phyloP scores from a whole-genome alignment of 2,329 filamentous ascomycete genomes.

The Pyrenochaeta sp. region DNA sequence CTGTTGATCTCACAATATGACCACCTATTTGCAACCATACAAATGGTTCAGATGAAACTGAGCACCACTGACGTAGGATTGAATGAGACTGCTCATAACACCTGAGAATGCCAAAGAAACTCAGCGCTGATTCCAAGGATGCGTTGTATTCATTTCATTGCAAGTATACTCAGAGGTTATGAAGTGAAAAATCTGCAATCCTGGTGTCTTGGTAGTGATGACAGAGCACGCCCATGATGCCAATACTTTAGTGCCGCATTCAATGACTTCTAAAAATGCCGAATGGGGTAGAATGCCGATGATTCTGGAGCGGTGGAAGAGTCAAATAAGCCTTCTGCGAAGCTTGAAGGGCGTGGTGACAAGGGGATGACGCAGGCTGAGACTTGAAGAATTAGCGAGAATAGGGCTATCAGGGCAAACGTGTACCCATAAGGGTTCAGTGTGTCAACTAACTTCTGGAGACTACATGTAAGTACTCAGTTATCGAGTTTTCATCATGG shows the following conservation, averaged over 20 bases:
- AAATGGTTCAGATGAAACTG: no score
- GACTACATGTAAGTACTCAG: background rate
- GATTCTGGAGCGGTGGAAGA: background rate
- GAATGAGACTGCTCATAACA: no score
- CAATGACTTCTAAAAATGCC: conserved; percentile 12
- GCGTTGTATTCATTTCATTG: no score
- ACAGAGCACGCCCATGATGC: conserved; percentile 10
- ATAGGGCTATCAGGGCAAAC: background rate
- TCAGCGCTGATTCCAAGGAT: no score
- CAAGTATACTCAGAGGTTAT: background rate
- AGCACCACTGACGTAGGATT: no score
- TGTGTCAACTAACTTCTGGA: background rate
- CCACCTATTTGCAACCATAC: no score
- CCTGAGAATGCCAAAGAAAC: no score
- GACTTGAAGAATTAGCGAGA: background rate
- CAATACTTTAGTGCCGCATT: conserved; percentile 24
- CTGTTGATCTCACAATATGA: no score
- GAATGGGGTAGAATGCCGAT: conserved; percentile 9
- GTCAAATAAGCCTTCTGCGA: conserved; percentile 9
- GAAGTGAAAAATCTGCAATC: conserved; percentile 4
- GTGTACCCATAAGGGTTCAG: background rate
- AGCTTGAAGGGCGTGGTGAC: background rate
- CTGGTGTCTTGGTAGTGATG: background rate
- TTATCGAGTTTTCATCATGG: background rate
- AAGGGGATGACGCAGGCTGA: conserved; percentile 6